phyloP scores from a whole-genome alignment of 176 grass and related monocot genomes.

The Rhynchospora tenuis region DNA sequence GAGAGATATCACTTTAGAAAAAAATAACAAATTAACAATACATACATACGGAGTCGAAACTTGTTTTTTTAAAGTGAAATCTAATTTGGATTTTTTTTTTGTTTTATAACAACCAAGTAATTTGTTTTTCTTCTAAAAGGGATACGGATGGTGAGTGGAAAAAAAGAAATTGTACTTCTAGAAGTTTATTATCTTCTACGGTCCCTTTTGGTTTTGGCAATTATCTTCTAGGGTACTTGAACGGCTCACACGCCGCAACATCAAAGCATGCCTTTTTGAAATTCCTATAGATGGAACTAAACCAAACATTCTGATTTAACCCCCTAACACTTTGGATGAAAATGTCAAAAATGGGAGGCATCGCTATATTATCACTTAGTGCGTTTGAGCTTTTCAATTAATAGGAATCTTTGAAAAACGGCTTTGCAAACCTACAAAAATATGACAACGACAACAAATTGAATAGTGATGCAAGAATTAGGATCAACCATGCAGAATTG shows the following conservation, averaged over 20 bases:
- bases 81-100: neutral
- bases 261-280: constrained; percentile 1
- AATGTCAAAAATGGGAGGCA: constrained; percentile 18
- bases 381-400: neutral
- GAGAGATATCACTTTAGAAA: too few species aligned
- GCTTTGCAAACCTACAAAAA: neutral
- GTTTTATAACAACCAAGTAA: neutral
- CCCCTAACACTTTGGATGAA: neutral
- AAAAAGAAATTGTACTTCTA: neutral
- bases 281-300: constrained; percentile 5
- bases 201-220: too few species aligned
- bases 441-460: neutral
- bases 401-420: neutral
- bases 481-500: neutral
- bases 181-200: neutral
- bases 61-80: neutral
- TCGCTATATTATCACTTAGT: constrained; percentile 12
- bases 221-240: neutral
- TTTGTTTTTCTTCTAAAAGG: neutral
- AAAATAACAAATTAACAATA: too few species aligned
- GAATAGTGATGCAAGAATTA: neutral
- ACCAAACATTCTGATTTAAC: constrained; percentile 14
- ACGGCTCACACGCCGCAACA: neutral
- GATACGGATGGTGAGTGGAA: neutral
- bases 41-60: neutral